Evolutionary conservation across 495 filamentous ascomycete genomes (phyloP).

Genomic region (Neurospora discreta): DNA sequence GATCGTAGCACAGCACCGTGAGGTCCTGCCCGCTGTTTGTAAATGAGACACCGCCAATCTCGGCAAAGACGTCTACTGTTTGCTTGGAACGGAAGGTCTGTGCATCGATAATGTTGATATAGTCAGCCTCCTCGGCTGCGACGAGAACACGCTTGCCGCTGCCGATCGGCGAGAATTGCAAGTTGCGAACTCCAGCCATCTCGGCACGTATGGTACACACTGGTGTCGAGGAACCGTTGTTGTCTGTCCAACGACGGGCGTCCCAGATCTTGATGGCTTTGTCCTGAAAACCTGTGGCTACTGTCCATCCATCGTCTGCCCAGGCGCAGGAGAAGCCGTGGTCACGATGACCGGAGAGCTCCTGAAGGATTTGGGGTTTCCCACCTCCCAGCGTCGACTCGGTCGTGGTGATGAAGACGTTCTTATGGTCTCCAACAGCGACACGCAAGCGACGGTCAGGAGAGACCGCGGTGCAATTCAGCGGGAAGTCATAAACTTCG

Average conservation of each 20-base stretch:
- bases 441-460: conserved; percentile 71
- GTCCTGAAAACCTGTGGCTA: conserved; percentile 90
- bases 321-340: conserved; percentile 86
- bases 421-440: conserved; percentile 47
- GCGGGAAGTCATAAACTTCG: conserved; percentile 50
- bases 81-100: conserved; percentile 56
- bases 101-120: conserved; percentile 68
- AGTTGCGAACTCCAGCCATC: conserved; percentile 64
- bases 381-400: conserved; percentile 22
- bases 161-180: conserved; percentile 75
- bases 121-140: conserved; percentile 75
- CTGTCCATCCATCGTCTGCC: conserved; percentile 77
- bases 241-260: conserved; percentile 55
- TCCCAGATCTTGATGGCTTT: conserved; percentile 78
- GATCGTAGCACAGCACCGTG: conserved; percentile 65
- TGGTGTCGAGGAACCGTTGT: conserved; percentile 29
- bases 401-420: conserved; percentile 39
- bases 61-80: conserved; percentile 75
- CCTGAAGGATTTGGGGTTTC: conserved; percentile 32
- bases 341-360: conserved; percentile 62
- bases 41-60: conserved; percentile 68
- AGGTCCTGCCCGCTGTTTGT: conserved; percentile 60
- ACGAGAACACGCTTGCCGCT: conserved; percentile 62
- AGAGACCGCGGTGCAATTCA: conserved; percentile 79
- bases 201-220: conserved; percentile 59